phyloP scores from a whole-genome alignment of 2,329 filamentous ascomycete species.

The Neophaeococcomyces aloes region DNA sequence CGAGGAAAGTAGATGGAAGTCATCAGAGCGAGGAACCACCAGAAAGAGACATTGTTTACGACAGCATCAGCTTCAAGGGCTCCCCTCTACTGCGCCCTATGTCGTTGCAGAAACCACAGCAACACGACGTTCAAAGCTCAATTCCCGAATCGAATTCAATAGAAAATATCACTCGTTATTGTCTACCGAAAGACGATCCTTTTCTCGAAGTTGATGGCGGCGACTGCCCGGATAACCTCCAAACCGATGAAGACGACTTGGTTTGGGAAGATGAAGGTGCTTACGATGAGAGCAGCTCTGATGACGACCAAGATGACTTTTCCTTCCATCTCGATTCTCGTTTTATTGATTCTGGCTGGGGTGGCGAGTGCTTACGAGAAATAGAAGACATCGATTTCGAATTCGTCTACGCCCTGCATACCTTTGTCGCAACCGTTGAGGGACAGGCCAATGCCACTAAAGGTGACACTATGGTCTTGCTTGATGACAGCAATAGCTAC shows the following conservation, averaged over 20 bases:
- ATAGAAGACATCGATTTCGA: conserved; percentile 99
- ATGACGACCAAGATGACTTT: conserved; percentile 55
- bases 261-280: conserved; percentile 25
- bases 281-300: conserved; percentile 33
- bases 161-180: conserved; percentile 25
- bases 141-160: conserved; percentile 10
- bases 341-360: conserved; percentile 64
- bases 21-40: conserved; percentile 38
- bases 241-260: conserved; percentile 13
- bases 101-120: neutral
- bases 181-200: conserved; percentile 35
- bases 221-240: conserved; percentile 7
- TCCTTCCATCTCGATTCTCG: conserved; percentile 47
- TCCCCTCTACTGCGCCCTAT: neutral
- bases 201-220: conserved; percentile 25
- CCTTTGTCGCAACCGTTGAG: conserved; percentile 94
- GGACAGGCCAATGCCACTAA: conserved; percentile 97
- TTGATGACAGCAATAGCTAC: conserved; percentile 98
- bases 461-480: conserved; percentile 94
- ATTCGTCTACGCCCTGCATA: conserved; percentile 96
- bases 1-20: conserved; percentile 13
- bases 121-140: no score
- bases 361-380: conserved; percentile 74
- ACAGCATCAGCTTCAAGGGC: neutral
- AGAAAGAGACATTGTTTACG: conserved; percentile 5